phyloP scores from a whole-genome alignment of 2,329 filamentous ascomycete genomes.

The Fusarium agapanthi region DNA sequence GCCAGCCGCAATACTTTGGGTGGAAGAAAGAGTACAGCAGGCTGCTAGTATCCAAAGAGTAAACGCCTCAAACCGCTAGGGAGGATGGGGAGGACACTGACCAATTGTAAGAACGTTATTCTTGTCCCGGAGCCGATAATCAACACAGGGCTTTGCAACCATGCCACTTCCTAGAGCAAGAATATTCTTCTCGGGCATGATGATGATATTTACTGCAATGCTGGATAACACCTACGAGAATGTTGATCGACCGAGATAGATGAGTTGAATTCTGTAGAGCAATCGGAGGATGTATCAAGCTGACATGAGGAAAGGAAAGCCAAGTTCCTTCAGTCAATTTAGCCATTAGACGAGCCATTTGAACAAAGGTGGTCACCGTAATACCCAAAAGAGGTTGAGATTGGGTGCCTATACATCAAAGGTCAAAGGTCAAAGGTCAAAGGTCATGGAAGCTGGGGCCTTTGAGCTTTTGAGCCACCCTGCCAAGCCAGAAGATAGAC shows the following conservation, averaged over 20 bases:
- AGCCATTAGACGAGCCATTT: too few species aligned
- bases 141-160: background rate
- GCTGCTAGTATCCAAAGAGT: too few species aligned
- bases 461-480: background rate
- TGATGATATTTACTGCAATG: background rate
- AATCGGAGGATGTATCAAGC: background rate
- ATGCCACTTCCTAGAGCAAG: background rate
- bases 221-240: background rate
- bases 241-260: background rate
- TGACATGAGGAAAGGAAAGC: background rate
- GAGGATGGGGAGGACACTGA: too few species aligned
- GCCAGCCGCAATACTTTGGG: background rate
- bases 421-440: too few species aligned
- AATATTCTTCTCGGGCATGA: background rate
- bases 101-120: background rate
- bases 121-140: background rate
- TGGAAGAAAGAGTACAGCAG: background rate
- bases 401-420: background rate
- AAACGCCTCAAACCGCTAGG: too few species aligned
- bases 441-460: fast-evolving
- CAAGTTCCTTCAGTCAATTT: background rate
- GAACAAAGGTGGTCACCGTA: background rate
- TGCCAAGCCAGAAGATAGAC: background rate
- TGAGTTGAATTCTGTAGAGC: too few species aligned
- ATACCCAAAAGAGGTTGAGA: too few species aligned